Percentiles rank a stretch among this genome's conserved stretches.
Evolutionary conservation across 2,329 filamentous ascomycete species (phyloP).

Genomic region (Beauveria sp.): DNA sequence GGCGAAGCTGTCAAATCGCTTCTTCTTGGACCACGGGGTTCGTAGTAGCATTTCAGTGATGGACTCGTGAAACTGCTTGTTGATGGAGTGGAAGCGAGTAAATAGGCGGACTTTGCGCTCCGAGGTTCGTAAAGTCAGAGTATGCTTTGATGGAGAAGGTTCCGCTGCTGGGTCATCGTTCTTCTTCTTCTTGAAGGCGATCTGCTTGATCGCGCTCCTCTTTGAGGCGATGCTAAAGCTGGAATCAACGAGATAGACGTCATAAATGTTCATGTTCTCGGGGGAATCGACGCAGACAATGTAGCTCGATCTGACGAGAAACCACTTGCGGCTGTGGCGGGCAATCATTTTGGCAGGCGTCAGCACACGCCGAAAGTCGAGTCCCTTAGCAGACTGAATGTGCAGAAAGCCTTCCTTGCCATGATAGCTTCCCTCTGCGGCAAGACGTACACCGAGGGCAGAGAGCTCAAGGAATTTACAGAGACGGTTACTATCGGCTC

Average conservation of each 20-base stretch:
- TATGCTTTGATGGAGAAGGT: slow-evolving; percentile 50
- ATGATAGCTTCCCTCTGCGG: slow-evolving; percentile 92
- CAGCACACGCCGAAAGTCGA: slow-evolving; percentile 76
- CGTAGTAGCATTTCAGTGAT: slow-evolving; percentile 77
- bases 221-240: slow-evolving; percentile 79
- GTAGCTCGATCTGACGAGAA: slow-evolving; percentile 94
- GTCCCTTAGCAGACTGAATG: slow-evolving; percentile 83
- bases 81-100: slow-evolving; percentile 80
- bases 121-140: slow-evolving; percentile 79
- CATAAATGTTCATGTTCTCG: slow-evolving; percentile 97
- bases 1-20: slow-evolving; percentile 89
- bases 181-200: slow-evolving; percentile 53
- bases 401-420: slow-evolving; percentile 94
- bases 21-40: slow-evolving; percentile 74
- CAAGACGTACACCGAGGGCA: slow-evolving; percentile 84
- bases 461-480: slow-evolving; percentile 96
- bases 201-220: slow-evolving; percentile 46
- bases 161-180: slow-evolving; percentile 36
- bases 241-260: slow-evolving; percentile 93
- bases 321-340: slow-evolving; percentile 91
- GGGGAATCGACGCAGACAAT: slow-evolving; percentile 97
- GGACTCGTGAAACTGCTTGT: slow-evolving; percentile 89
- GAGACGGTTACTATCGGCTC: slow-evolving; percentile 87
- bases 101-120: slow-evolving; percentile 89
- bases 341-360: slow-evolving; percentile 72